phyloP scores from a whole-genome alignment of 2,329 filamentous ascomycete species.

The Aspergillus japonicus region DNA sequence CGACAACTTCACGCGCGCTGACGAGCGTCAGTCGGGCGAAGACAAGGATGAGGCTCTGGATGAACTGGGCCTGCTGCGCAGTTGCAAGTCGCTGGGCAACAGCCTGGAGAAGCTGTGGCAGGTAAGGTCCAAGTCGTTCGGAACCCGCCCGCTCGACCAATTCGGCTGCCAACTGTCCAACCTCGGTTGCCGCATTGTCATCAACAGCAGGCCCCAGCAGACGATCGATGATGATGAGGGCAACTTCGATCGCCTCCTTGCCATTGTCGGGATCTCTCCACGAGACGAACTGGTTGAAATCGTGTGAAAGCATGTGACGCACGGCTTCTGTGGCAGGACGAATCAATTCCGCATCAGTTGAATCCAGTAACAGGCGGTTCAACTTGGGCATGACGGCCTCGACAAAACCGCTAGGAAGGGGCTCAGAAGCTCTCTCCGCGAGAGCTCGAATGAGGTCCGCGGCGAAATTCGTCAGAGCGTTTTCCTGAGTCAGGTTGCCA shows the following conservation, averaged over 20 bases:
- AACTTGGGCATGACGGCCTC: slow-evolving; percentile 83
- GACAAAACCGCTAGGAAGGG: slow-evolving; percentile 83
- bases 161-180: slow-evolving; percentile 89
- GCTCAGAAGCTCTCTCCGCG: slow-evolving; percentile 77
- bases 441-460: slow-evolving; percentile 80
- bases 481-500: slow-evolving; percentile 77
- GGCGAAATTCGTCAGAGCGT: slow-evolving; percentile 77
- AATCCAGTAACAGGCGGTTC: slow-evolving; percentile 75
- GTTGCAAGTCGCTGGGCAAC: slow-evolving; percentile 82
- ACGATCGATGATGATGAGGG: slow-evolving; percentile 87
- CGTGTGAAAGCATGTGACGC: slow-evolving; percentile 85
- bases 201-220: slow-evolving; percentile 80
- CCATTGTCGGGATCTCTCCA: slow-evolving; percentile 77
- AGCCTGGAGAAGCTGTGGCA: slow-evolving; percentile 82
- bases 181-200: slow-evolving; percentile 92
- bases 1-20: slow-evolving; percentile 83
- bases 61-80: slow-evolving; percentile 82
- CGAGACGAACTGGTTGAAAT: slow-evolving; percentile 82
- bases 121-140: slow-evolving; percentile 83
- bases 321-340: slow-evolving; percentile 82
- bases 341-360: slow-evolving; percentile 82
- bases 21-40: slow-evolving; percentile 87
- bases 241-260: slow-evolving; percentile 82
- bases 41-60: slow-evolving; percentile 92
- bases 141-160: slow-evolving; percentile 93